Base-by-base conservation (phyloP, 2,329 filamentous ascomycete species). In the Nothopassalora personata region DNA sequence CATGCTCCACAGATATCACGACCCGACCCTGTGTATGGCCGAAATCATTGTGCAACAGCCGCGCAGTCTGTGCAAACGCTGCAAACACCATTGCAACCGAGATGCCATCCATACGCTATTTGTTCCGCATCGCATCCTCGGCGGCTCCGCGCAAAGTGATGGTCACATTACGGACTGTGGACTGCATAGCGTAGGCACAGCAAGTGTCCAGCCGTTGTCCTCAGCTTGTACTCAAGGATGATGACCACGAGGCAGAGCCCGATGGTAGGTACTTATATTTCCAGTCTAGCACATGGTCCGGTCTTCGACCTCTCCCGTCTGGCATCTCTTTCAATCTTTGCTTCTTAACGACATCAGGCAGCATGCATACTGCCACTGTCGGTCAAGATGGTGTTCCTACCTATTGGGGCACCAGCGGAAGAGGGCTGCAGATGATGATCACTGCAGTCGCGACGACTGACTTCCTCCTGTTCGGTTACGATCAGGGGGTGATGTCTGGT, bases 401-500 rank as follows among this genome's bases (percentile, higher is more conserved):
- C 39, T 65, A 65, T 52, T 65, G 64, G 64, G 64, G 62, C 36
- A 51, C 58, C 9, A 61, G 58, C 47, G 56, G 61, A 48, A 53
- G 61, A 50, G 27, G 23, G 23, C 56, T 63, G 18, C 55, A 57
- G 19, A 63, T 63, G 59, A 30, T 63, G 48, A 63, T 63, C 47
- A 61, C 61, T 34, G 61, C 61, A 43, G 61, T 63, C 27, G 59
- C 61, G 7, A 61, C 59, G 4, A 59, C 59, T 10, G 61, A 61
- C 31, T 63, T 63, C 48, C 39, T 63, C 27, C 56, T 63, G 13
- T 63, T 58, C 27, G 57, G 54, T 8, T 54, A 60, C 18, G 62
- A 64, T 31, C 61, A 70, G 57, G 67, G 72, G 67, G 72, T 76
- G 53, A 75, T 76, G 74, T 69, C 67, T 58, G 73, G 74, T 60